Evolutionary conservation across 225 moss, liverwort and hornwort genomes (phyloP), one percentile per base, ranked within the genome.

Genomic region (Marchantia polymorpha): DNA sequence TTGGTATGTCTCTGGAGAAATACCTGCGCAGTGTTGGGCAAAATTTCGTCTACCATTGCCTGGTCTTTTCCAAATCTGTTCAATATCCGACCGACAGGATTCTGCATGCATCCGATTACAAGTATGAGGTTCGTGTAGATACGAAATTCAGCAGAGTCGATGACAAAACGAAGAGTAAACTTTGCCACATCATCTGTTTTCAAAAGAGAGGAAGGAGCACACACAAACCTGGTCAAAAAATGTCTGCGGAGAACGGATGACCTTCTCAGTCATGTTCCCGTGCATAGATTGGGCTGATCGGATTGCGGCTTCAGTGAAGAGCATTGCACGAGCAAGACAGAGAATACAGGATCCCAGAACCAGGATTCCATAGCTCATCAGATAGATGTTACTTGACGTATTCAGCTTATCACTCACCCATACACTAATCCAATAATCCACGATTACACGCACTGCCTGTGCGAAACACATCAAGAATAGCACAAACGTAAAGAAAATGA

Each of bases 61-160:
- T 99, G 99, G 75, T 99, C 99, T 90, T 99, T 99, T 81, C 93
- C 90, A 78, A 99, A 99, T 15, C 95, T 92, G 68, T 99, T 95
- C 74, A 95, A 76, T 59, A 99, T 93, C 77, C 99, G 91, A 49
- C 99, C 99, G 17, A 95, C 89, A 26, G 99, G 95, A 78, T 99
- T 99, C 39, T 39, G 39, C 39, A 39, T 39, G 39, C 39, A 39
- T 39, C 39, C 39, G 39, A 39, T 39, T 39, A 39, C 39, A 39
- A 39, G 39, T 39, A 39, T 39, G 2, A 92, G 93, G 86, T 79
- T 81, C 51, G 16, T 7, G 3, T 39, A 39, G 39, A 39, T 39
- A 39, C 39, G 39, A 39, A 39, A 5, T 39, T 39, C 39, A 39
- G 39, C 39, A 39, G 39, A 39, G 39, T 39, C 39, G 5, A 39